phyloP scores from a whole-genome alignment of 2,329 filamentous ascomycete genomes.

The Colletotrichum endophyticum region DNA sequence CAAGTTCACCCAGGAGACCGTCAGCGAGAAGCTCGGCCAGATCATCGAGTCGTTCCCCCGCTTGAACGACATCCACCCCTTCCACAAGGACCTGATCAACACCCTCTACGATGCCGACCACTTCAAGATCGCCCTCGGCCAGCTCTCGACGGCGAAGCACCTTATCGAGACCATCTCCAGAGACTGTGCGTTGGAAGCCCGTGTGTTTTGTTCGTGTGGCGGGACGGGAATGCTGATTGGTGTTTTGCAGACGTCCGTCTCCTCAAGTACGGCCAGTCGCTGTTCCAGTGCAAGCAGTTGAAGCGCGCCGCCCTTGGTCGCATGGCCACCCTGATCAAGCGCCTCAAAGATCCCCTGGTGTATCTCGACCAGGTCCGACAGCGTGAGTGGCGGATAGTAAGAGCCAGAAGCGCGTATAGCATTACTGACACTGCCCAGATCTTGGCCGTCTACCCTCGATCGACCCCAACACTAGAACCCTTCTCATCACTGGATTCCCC shows the following conservation, averaged over 20 bases:
- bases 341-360: constrained; percentile 82
- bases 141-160: constrained; percentile 94
- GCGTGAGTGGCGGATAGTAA: constrained; percentile 39
- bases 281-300: constrained; percentile 99
- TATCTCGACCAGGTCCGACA: constrained; percentile 50
- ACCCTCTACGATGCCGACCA: constrained; percentile 98
- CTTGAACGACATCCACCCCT: constrained; percentile 92
- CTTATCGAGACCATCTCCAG: constrained; percentile 94
- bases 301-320: constrained; percentile 95
- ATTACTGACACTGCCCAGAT: constrained; percentile 54
- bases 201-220: not conserved
- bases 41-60: constrained; percentile 95
- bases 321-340: constrained; percentile 97
- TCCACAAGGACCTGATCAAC: constrained; percentile 86
- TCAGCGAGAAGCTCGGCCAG: constrained; percentile 87
- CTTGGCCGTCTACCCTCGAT: constrained; percentile 97
- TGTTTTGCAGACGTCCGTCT: constrained; percentile 66
- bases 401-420: not conserved
- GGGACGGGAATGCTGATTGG: not conserved
- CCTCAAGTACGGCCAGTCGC: constrained; percentile 88
- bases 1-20: constrained; percentile 97
- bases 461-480: constrained; percentile 94
- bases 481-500: constrained; percentile 96
- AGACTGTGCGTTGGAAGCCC: constrained; percentile 58
- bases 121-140: constrained; percentile 95